Conservation (phyloP, 2,329 filamentous ascomycete species). For the Fusarium scirpi region DNA sequence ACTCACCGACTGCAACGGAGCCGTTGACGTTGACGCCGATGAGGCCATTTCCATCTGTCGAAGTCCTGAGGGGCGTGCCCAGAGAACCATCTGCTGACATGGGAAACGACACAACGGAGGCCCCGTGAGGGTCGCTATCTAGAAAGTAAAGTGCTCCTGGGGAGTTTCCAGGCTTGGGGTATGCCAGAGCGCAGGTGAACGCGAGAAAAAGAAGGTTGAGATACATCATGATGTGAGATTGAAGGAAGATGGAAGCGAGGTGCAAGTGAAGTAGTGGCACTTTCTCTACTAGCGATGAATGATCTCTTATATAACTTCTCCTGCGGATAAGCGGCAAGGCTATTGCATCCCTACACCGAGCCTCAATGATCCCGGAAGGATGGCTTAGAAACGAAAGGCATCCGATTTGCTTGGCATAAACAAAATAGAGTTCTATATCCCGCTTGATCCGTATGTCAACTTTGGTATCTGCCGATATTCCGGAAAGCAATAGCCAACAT, state of each 20-base stretch:
- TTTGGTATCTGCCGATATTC: neutral
- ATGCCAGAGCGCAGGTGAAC: neutral
- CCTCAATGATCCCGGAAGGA: neutral
- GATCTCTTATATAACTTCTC: neutral
- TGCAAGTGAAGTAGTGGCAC: no score
- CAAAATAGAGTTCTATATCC: neutral
- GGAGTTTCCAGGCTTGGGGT: neutral
- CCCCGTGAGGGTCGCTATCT: slow-evolving; percentile 14
- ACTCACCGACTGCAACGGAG: neutral
- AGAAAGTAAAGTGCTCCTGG: slow-evolving; percentile 5
- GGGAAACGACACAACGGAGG: slow-evolving; percentile 9
- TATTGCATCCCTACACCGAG: no score
- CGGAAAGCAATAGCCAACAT: neutral
- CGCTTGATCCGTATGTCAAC: neutral
- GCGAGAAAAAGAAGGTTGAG: neutral
- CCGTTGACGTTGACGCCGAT: slow-evolving; percentile 1
- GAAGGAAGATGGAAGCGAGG: fast-evolving
- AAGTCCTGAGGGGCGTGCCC: neutral
- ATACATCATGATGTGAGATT: neutral
- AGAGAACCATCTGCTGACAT: neutral
- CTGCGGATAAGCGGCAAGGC: no score
- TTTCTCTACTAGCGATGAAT: no score
- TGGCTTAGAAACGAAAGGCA: neutral
- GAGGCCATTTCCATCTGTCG: neutral
- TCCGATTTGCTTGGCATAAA: neutral